Evolutionary conservation across 1,284 basidiomycete species (phyloP), one percentile per base, ranked within the genome.

Genomic region (Agaricales sp.): DNA sequence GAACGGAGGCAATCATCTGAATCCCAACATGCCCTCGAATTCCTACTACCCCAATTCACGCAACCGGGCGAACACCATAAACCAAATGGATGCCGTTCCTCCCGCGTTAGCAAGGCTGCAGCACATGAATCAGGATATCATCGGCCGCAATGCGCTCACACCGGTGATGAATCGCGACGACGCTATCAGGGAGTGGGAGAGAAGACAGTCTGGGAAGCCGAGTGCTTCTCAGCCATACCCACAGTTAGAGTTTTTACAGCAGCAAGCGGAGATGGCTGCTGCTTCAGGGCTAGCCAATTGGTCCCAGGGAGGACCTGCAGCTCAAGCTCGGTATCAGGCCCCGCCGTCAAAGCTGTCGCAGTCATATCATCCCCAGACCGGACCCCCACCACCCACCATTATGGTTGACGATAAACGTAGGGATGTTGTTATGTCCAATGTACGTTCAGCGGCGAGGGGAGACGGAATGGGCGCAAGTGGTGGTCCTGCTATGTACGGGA

Each of bases 151-250:
- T 60, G 83, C 87, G 18, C 66, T 92, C 61, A 93, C 90, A 16
- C 91, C 91, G 1, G 88, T 94, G 44, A 68, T 93, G 57, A 92
- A 92, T 59, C 77, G 91, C 51, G 92, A 94, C 59, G 91, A 95
- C 56, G 84, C 87, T 43, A 85, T 90, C 71, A 78, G 82, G 43
- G 91, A 93, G 63, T 94, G 89, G 93, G 87, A 93, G 67, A 68
- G 87, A 57, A 67, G 91, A 55, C 82, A 88, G 62, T 64, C 78
- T 13, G 85, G 82, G 11, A 86, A 87, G 60, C 69, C 74, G 0
- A 63, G 70, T 6, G 74, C 78, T 23, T 72, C 80, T 16, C 78
- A 84, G 58, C 80, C 84, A 20, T 92, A 93, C 59, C 88, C 88
- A 4, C 90, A 92, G 62, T 72, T 95, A 47, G 91, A 94, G 63